Base-by-base conservation (phyloP, 345 rosid species). In the Hirschfeldia incana region DNA sequence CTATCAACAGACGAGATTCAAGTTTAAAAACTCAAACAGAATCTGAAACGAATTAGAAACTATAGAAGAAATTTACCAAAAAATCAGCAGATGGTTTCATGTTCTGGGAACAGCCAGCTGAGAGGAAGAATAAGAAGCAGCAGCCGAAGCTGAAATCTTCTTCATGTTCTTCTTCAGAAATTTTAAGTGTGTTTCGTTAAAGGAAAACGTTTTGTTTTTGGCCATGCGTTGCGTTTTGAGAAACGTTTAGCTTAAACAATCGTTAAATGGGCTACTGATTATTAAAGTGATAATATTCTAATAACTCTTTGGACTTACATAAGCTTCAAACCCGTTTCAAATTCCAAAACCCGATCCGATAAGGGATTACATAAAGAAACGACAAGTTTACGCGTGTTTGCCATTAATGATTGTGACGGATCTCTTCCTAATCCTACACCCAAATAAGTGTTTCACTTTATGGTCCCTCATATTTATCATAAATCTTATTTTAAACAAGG, bases 71-170 rank as follows among this genome's bases (percentile, higher is more conserved):
- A 36, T 59, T n/a, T 83, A 91, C 98, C 98, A 93, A 32, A 86
- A 93, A 95, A 84, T 93, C 97, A 34, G 87, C 84, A 0, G 89
- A 69, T 4, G 80, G 82, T 53, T 77, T 80, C 30, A 85, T 76
- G 27, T 76, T 70, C 10, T 57, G 65, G 21, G 59, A 83, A 63
- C 59, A 11, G 83, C 27, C 8, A 76, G 74, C 57, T 67, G 79
- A 42, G 87, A 65, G 59, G n/a, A n/a, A n/a, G 75, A 15, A n/a
- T n/a, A n/a, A 32, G 78, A 10, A 39, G 76, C 1, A 66, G 78
- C 46, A 34, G 73, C 66, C 33, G 81, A 61, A 61, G 82, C 58
- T 12, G 78, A 3, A 12, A 91, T 83, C 83, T 90, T 91, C 85
- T 78, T 85, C 77, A 88, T 46, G 32, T 83, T 82, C 87, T 82